phyloP scores from a whole-genome alignment of 257 asterid genomes.

The Ballota nigra region DNA sequence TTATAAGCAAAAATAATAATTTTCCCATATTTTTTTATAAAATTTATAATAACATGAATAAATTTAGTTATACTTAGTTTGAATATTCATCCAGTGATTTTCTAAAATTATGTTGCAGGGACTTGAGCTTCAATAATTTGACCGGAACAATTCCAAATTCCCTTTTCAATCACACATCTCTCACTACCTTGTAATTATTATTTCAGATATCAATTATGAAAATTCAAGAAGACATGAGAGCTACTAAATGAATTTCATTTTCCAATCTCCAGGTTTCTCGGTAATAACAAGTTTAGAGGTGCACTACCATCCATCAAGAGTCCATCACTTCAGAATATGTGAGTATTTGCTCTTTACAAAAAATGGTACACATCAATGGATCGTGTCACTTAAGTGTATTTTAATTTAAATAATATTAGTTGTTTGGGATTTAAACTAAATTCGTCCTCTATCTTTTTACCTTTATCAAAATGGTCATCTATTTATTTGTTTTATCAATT shows the following conservation, averaged over 20 bases:
- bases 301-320: conserved; percentile 48
- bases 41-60: neutral
- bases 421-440: too few relatives aligned
- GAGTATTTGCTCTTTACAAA: conserved; percentile 9
- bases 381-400: too few relatives aligned
- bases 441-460: too few relatives aligned
- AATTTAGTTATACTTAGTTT: neutral
- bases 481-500: too few relatives aligned
- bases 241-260: neutral
- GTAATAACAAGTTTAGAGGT: conserved; percentile 66
- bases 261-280: conserved; percentile 67
- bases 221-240: neutral
- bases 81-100: neutral
- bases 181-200: conserved; percentile 37
- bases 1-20: too few relatives aligned
- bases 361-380: neutral
- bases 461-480: too few relatives aligned
- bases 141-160: conserved; percentile 51
- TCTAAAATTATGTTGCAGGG: conserved; percentile 47
- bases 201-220: neutral
- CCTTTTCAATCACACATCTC: conserved; percentile 51
- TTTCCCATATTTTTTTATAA: too few relatives aligned
- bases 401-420: too few relatives aligned
- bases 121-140: conserved; percentile 88
- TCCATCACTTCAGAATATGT: conserved; percentile 52